Conservation (phyloP, 495 filamentous ascomycete genomes). For the Neurospora africana region DNA sequence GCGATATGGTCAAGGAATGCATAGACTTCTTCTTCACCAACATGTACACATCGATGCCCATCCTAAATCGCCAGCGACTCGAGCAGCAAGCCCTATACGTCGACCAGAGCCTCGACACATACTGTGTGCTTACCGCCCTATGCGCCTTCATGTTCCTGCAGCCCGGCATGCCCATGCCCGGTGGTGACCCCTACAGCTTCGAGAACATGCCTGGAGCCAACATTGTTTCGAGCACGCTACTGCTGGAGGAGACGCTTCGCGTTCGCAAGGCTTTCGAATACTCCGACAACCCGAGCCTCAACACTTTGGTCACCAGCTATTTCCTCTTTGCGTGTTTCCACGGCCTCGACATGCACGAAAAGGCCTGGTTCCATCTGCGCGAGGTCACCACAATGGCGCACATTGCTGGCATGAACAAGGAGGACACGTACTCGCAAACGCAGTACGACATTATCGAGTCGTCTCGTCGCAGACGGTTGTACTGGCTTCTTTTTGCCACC, state of each 20-base stretch:
- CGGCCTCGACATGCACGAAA: slow-evolving; percentile 58
- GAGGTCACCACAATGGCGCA: slow-evolving; percentile 56
- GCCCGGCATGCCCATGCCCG: slow-evolving; percentile 55
- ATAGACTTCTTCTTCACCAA: slow-evolving; percentile 76
- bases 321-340: slow-evolving; percentile 71
- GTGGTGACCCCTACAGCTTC: slow-evolving; percentile 39
- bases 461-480: slow-evolving; percentile 48
- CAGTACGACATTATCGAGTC: slow-evolving; percentile 44
- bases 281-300: slow-evolving; percentile 56
- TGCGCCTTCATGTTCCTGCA: slow-evolving; percentile 83
- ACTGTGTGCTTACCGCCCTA: slow-evolving; percentile 68
- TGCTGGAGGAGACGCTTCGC: slow-evolving; percentile 66
- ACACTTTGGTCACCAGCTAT: slow-evolving; percentile 65
- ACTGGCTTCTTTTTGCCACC: slow-evolving; percentile 61
- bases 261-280: slow-evolving; percentile 68
- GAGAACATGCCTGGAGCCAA: slow-evolving; percentile 44
- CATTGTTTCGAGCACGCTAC: slow-evolving; percentile 45
- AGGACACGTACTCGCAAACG: slow-evolving; percentile 40
- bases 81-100: slow-evolving; percentile 53
- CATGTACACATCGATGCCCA: slow-evolving; percentile 75
- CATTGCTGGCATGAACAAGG: slow-evolving; percentile 51
- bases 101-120: slow-evolving; percentile 58
- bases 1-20: slow-evolving; percentile 55
- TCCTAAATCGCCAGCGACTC: slow-evolving; percentile 58
- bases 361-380: slow-evolving; percentile 63